A percentile compares a stretch with the other conserved stretches of the same genome.
Conservation (phyloP, 1,139 yeast species). For the Spathaspora sp. region DNA sequence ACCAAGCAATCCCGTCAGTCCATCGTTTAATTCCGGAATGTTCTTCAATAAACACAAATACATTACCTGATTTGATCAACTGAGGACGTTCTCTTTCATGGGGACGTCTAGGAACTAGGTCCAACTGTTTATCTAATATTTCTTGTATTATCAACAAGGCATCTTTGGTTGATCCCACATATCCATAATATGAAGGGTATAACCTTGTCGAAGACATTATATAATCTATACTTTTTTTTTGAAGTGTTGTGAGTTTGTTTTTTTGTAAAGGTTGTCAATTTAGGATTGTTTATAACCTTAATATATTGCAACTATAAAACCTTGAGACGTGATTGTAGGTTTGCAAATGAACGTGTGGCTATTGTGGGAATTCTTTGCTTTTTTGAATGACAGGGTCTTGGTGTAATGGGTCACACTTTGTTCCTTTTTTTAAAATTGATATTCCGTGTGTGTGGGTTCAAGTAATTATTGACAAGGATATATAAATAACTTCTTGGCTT, state of each 20-base stretch:
- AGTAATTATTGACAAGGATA: neutral
- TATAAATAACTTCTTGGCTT: neutral
- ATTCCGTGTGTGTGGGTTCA: neutral
- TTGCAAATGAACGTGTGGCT: too few species aligned
- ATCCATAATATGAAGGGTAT: constrained; percentile 71
- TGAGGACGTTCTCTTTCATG: constrained; percentile 71
- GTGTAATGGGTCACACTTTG: too few species aligned
- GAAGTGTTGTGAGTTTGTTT: too few species aligned
- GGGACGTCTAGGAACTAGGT: constrained; percentile 75
- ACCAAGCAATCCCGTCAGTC: constrained; percentile 95
- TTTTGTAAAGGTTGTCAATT: too few species aligned
- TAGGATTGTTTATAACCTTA: too few species aligned
- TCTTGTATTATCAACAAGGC: constrained; percentile 84
- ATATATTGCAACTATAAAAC: too few species aligned
- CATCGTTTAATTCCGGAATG: constrained; percentile 83
- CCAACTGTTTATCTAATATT: constrained; percentile 59
- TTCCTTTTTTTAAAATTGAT: neutral
- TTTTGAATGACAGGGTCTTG: too few species aligned
- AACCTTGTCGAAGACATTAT: constrained; percentile 28
- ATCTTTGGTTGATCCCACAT: constrained; percentile 78
- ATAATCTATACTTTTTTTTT: neutral
- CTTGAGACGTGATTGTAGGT: too few species aligned
- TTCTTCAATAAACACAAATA: constrained; percentile 83
- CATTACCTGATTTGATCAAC: constrained; percentile 73
- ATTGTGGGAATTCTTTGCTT: too few species aligned